Conservation (phyloP, 2,329 filamentous ascomycete genomes). For the Tricladium varicosporioides region DNA sequence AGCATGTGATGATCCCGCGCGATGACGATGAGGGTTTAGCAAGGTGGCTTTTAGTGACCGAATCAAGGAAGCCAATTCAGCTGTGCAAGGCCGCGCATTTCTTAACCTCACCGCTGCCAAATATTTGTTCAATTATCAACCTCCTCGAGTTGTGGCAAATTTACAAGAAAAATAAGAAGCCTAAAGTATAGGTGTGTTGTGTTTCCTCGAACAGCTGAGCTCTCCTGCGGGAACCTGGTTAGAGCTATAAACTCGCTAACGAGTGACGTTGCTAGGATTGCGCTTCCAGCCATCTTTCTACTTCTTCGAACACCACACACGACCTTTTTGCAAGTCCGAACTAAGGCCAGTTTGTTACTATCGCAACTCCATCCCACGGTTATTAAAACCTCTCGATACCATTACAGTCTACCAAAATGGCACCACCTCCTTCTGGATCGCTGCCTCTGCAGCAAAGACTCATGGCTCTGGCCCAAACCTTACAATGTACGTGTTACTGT, state of each 20-base stretch:
- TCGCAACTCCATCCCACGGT: background rate
- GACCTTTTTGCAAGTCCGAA: background rate
- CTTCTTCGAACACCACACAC: conserved; percentile 2
- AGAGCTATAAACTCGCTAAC: background rate
- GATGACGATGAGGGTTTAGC: conserved; percentile 2
- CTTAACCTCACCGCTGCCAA: background rate
- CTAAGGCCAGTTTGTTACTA: background rate
- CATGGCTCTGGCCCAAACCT: conserved; percentile 75
- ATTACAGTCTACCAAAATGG: conserved; percentile 22
- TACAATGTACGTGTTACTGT: conserved; percentile 73
- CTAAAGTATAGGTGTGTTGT: background rate
- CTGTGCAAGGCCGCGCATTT: background rate
- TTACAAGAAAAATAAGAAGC: background rate
- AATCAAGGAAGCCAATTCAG: conserved; percentile 3
- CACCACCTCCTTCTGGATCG: conserved; percentile 32
- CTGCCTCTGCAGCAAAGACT: conserved; percentile 52
- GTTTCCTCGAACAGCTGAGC: background rate
- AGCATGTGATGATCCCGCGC: conserved; percentile 1
- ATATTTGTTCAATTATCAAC: background rate
- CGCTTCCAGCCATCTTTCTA: conserved; percentile 5
- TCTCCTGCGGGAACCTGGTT: too few species aligned
- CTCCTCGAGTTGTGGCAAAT: background rate
- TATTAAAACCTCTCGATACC: background rate
- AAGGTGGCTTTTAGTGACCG: background rate
- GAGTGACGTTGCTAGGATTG: background rate